phyloP scores from a whole-genome alignment of 441 rosid genomes.

The Cnidoscolus chayamansa region DNA sequence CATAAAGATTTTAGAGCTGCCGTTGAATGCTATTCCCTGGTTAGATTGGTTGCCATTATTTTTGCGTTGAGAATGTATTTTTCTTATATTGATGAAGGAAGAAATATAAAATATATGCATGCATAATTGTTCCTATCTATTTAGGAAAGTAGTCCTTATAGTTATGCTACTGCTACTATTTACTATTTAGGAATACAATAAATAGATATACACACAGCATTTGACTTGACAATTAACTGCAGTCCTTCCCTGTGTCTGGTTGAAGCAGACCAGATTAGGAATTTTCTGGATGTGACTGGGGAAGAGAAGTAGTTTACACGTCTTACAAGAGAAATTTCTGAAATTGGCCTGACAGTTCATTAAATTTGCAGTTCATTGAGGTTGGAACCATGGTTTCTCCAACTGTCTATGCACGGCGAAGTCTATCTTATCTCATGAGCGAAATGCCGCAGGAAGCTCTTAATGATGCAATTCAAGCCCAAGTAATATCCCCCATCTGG shows the following conservation, averaged over 20 bases:
- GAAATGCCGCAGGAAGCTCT: slow-evolving; percentile 69
- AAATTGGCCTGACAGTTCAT: slow-evolving; percentile 13
- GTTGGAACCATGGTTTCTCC: slow-evolving; percentile 80
- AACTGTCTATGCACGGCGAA: slow-evolving; percentile 67
- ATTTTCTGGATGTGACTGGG: not conserved
- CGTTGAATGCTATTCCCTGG: slow-evolving; percentile 69
- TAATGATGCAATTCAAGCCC: slow-evolving; percentile 71
- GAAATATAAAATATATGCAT: no score
- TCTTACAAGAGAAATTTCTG: no score
- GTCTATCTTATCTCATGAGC: slow-evolving; percentile 63
- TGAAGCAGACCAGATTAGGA: not conserved
- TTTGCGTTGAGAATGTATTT: not conserved
- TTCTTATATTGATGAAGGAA: no score
- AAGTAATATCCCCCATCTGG: slow-evolving; percentile 76
- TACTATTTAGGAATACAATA: no score
- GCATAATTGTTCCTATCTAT: no score
- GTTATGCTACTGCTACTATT: no score
- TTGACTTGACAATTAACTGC: no score
- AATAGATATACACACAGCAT: no score
- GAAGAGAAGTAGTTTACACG: not conserved
- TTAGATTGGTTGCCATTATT: slow-evolving; percentile 28
- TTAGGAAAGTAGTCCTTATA: no score
- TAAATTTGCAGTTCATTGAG: slow-evolving; percentile 58
- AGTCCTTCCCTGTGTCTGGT: not conserved
- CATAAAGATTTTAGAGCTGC: slow-evolving; percentile 69